Evolutionary conservation across 164 flowering plant genomes (phyloP).

Genomic region (Macadamia tetraphylla): DNA sequence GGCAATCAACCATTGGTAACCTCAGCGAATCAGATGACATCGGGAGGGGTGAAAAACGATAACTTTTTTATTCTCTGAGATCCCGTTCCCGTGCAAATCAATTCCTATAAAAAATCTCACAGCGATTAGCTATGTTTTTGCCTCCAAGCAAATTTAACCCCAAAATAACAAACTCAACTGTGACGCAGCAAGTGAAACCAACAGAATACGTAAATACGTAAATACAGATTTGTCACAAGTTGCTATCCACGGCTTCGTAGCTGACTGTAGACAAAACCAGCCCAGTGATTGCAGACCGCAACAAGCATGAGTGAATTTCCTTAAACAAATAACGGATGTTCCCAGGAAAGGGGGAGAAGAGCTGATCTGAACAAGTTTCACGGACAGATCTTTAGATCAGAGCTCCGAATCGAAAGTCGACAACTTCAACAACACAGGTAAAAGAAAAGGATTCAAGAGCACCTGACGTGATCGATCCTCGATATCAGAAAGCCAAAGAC

Average conservation of each 20-base stretch:
- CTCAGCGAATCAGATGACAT: conserved; percentile 9
- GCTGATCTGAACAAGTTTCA: background rate
- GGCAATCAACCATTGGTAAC: conserved; percentile 52
- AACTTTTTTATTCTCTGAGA: background rate
- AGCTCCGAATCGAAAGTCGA: background rate
- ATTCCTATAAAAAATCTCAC: background rate
- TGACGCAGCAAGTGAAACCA: background rate
- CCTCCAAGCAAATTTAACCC: background rate
- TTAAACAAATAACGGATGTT: background rate
- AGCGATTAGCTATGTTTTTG: background rate
- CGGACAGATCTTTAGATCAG: background rate
- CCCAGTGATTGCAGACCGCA: background rate
- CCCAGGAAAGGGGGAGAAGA: background rate
- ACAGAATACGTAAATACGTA: background rate
- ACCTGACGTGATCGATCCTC: no score
- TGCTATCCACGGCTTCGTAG: background rate
- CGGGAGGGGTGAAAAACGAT: background rate
- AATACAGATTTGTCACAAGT: background rate
- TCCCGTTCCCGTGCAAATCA: background rate
- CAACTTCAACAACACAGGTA: no score
- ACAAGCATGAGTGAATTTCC: no score
- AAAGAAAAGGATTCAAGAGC: no score
- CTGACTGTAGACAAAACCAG: background rate
- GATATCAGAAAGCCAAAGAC: no score
- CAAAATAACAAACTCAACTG: background rate